Conservation (phyloP, 192 early-diverging fungal species). For the Umbelopsis vinacea region DNA sequence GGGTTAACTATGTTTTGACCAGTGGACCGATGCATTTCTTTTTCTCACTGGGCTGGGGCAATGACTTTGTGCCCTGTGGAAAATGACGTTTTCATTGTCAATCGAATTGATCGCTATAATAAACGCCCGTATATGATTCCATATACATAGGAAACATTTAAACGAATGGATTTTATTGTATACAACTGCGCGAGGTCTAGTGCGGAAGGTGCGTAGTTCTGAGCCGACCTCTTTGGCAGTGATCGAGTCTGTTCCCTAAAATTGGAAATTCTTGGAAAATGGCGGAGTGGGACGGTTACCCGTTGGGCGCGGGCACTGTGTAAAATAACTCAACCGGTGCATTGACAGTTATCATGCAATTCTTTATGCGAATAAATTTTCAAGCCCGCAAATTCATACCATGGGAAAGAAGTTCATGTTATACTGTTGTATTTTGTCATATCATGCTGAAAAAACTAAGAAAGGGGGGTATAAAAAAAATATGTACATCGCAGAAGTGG, state of each 20-base stretch:
- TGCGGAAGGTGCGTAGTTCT: too few relatives aligned
- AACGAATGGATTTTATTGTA: too few relatives aligned
- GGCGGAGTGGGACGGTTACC: neutral
- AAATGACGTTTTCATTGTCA: too few relatives aligned
- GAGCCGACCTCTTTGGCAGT: too few relatives aligned
- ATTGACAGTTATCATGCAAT: neutral
- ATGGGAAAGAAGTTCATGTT: neutral
- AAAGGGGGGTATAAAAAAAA: constrained; percentile 4
- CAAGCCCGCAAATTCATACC: neutral
- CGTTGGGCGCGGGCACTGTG: neutral
- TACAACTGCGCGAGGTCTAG: too few relatives aligned
- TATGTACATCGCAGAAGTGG: neutral
- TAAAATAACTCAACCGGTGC: neutral
- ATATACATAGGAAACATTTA: too few relatives aligned
- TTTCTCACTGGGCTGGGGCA: too few relatives aligned
- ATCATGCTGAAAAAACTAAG: constrained; percentile 16
- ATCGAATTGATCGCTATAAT: too few relatives aligned
- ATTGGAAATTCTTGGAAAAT: neutral
- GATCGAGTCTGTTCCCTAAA: neutral
- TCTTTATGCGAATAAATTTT: neutral
- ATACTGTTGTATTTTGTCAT: constrained; percentile 2
- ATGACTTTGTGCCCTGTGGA: too few relatives aligned
- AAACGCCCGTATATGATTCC: too few relatives aligned
- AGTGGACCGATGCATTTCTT: too few relatives aligned
- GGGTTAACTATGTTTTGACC: neutral